A percentile compares a stretch with the other conserved stretches of the same genome.
These are phyloP conservation scores for Cladophialophora exuberans DNA, from an alignment of 2,329 filamentous ascomycete species.

Conservation along the genomic window DNA sequence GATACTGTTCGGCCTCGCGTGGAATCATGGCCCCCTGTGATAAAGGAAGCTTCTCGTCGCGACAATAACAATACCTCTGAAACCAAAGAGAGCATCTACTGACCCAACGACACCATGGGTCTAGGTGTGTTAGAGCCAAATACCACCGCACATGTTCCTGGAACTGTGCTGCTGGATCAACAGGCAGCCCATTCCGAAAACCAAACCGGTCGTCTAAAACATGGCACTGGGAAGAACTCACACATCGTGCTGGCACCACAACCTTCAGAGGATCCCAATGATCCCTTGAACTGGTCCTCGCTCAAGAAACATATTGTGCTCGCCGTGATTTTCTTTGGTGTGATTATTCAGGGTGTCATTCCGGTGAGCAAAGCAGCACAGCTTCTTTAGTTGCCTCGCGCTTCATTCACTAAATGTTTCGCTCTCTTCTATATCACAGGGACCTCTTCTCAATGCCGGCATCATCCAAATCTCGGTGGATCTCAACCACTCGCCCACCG, in stretches of 20 bases:
- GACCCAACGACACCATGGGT: constrained; percentile 31
- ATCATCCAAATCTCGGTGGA: constrained; percentile 41
- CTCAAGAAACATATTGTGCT: constrained; percentile 41
- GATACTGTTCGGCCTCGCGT: background rate
- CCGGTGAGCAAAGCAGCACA: constrained; percentile 9
- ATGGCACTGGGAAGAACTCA: constrained; percentile 19
- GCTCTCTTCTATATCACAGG: constrained; percentile 39
- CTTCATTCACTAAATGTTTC: constrained; percentile 26
- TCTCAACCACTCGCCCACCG: constrained; percentile 19
- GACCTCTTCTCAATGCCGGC: constrained; percentile 43
- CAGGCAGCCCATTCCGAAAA: constrained; percentile 19
- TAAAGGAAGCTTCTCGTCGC: background rate
- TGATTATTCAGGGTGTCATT: constrained; percentile 37
- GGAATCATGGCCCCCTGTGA: too few species aligned
- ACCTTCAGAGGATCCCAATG: constrained; percentile 42
- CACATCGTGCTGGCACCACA: constrained; percentile 39
- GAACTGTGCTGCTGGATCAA: constrained; percentile 36
- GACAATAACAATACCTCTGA: background rate
- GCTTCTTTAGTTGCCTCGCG: background rate
- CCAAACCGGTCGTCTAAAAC: constrained; percentile 23
- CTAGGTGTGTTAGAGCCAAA: constrained; percentile 37
- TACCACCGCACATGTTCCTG: constrained; percentile 36
- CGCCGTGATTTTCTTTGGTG: constrained; percentile 41
- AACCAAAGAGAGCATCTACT: background rate
- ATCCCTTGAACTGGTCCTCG: constrained; percentile 43